Evolutionary conservation across 768 basidiomycete species (phyloP), one percentile per base, ranked within the genome.

Genomic region (Ramaria rubella): DNA sequence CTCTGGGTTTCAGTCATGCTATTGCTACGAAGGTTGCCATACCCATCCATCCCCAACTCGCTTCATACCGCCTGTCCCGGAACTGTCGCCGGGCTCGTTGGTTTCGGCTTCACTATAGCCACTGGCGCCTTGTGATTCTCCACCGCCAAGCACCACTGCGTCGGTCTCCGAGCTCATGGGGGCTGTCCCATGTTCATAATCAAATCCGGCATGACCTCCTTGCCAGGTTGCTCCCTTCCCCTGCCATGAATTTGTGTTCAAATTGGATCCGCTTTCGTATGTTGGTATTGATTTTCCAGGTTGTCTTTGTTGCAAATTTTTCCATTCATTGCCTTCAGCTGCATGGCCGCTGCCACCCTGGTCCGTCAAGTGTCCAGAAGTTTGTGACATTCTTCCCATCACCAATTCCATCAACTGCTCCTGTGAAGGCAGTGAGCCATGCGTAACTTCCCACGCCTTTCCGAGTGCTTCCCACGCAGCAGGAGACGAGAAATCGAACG

Each of bases 391-490:
- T 24, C 33, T 34, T 36, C 50, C 53, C 58, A 61, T 59, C 60
- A 87, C 76, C 66, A 85, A 87, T 68, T 82, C 78, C 83, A 89
- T 83, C 62, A 91, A 78, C 64, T 90, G 78, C 63, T 89, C 84
- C 63, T 85, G 83, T 56, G 86, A 78, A 27, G 90, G 90, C 61
- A 74, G 49, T 63, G 79, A 77, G 40, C 87, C 86, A 68, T 86
- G 71, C 52, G 86, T 84, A 55, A 76, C 74, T 66, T 77, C 71
- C 87, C 87, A 92, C 75, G 88, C 82, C 66, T 81, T 81, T 67
- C 86, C 86, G 58, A 94, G 79, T 56, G 80, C 78, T 73, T 86
- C 82, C 91, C 91, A 94, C 68, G 87, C 84, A 52, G 79, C 69
- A 53, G 90, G 79, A 43, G 79, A 75, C 27, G 84, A 83, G 54